phyloP scores from a whole-genome alignment of 1,284 basidiomycete species.

The Hymenochaete sp. region DNA sequence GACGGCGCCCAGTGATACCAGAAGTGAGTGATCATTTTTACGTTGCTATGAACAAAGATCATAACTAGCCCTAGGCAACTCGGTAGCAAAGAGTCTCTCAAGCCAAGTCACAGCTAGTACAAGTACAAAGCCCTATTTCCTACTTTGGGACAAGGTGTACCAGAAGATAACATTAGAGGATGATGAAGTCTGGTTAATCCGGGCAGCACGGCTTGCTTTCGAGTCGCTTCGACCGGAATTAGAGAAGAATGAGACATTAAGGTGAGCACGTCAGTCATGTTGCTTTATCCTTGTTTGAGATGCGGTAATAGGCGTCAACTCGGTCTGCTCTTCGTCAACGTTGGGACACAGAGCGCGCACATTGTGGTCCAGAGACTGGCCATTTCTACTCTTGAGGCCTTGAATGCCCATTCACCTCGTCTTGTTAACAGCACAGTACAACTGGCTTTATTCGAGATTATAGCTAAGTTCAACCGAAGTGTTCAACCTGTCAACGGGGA shows the following conservation, averaged over 20 bases:
- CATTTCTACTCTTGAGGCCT: conserved; percentile 35
- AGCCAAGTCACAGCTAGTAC: conserved; percentile 33
- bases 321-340: conserved; percentile 59
- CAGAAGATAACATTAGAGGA: conserved; percentile 55
- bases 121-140: conserved; percentile 69
- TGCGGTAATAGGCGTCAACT: conserved; percentile 40
- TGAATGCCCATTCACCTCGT: conserved; percentile 30
- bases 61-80: conserved; percentile 16
- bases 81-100: conserved; percentile 27
- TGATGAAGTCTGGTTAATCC: conserved; percentile 76
- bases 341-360: conserved; percentile 51
- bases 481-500: conserved; percentile 6
- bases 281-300: conserved; percentile 15
- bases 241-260: conserved; percentile 43
- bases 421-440: conserved; percentile 32
- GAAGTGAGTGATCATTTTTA: too few species aligned
- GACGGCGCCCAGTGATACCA: conserved; percentile 40
- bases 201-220: conserved; percentile 50
- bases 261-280: conserved; percentile 35
- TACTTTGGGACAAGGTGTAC: conserved; percentile 83
- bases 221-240: conserved; percentile 45
- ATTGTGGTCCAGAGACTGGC: conserved; percentile 45
- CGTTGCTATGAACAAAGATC: too few species aligned
- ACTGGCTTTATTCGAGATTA: background rate
- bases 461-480: conserved; percentile 30